Evolutionary conservation across 2,329 filamentous ascomycete genomes (phyloP), one percentile per base, ranked within the genome.

Genomic region (Aspergillus sp.): DNA sequence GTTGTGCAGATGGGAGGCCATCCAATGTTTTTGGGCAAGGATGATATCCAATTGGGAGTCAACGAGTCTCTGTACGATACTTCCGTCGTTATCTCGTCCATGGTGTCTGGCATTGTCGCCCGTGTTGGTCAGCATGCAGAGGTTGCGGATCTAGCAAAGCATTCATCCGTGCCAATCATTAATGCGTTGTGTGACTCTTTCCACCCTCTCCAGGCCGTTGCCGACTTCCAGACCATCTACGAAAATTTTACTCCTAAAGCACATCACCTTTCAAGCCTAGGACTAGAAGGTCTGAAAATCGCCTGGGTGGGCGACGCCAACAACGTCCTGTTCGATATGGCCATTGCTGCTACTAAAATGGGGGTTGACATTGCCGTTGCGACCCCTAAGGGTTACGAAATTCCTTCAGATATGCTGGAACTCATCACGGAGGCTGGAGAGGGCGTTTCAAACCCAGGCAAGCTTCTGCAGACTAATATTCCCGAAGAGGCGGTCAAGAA

Each of bases 261-360:
- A 8, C 69, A 70, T 53, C 60, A 66, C 9, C 56, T 72, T 14
- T 69, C 73, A 14, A 79, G 80, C 52, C 81, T 96, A 7, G 90
- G 90, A 1, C 80, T 96, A 4, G 84, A 90, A 65, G 91, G 91
- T 1, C 76, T 96, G 68, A 98, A 96, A 78, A 85, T 98, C 61
- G 93, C 95, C 15, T 99, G 95, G 95, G 82, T 99, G 46, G 93
- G 93, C 53, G 93, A 99, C 72, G 91, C 92, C 11, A 99, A 98
- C 79, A 99, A 99, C 67, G 93, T 99, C 27, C 85, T 98, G 23
- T 97, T 93, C 70, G 93, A 99, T 71, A 83, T 98, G 54, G 92
- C 93, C 49, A 93, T 95, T 65, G 93, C 85, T 41, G 92, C 90
- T 57, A 80, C 90, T 66, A 98, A 97, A 79, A 84, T 93, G 66